Base-by-base conservation (phyloP, 352 stramenopile species). In the Phytophthora syringae region DNA sequence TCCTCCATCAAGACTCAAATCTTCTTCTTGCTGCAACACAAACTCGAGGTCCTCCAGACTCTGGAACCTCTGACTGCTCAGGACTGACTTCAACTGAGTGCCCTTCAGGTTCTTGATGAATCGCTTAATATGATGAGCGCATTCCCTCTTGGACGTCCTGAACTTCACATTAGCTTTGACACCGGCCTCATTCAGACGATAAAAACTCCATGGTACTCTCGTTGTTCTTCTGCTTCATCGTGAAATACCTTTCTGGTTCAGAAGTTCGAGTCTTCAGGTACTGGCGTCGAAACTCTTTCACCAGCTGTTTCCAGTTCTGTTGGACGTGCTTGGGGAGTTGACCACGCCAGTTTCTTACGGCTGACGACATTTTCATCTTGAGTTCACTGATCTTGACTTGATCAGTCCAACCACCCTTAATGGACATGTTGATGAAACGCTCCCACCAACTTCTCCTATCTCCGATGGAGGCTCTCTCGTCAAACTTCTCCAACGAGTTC, bases 91-190 rank as follows among this genome's bases (percentile, higher is more conserved):
- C 6, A 58, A 22, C 7, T 48, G 51, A 0, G 25, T 18, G 13
- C 28, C 24, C 6, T 15, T 25, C 13, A 59, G 36, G 5, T 39
- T 39, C 51, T 50, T 59, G 2, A 59, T 24, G 36, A 56, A 56
- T 3, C 49, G 49, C 49, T 56, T 44, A 13, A 36, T 56, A 20
- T 47, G 49, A 12, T 56, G 30, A 0, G 20, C 6, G n/a, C n/a
- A n/a, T n/a, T n/a, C n/a, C n/a, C n/a, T n/a, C n/a, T n/a, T n/a
- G n/a, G n/a, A n/a, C n/a, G 7, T 20, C 30, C 34, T 34, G 11
- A 2, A 18, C 20, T 30, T 56, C 9, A 56, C 10, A 1, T 20
- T 20, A 0, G 49, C 30, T 20, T 56, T 56, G 49, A 56, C 21
- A 2, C 18, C 21, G 15, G 49, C 32, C 10, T 56, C 49, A 10